phyloP scores from a whole-genome alignment of 2,329 filamentous ascomycete species.

The Diaporthe sp. region DNA sequence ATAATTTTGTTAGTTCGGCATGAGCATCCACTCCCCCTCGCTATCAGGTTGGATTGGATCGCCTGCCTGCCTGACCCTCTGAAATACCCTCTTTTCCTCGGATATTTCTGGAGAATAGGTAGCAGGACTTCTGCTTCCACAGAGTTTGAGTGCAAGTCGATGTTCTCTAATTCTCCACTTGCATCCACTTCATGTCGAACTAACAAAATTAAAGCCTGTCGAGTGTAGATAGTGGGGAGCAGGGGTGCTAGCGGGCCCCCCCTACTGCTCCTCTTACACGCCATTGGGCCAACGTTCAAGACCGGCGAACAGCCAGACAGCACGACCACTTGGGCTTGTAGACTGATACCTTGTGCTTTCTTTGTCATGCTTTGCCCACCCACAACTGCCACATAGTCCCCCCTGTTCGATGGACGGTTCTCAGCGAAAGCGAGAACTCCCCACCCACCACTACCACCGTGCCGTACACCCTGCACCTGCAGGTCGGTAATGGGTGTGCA shows the following conservation, averaged over 20 bases:
- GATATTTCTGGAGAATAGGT: no score
- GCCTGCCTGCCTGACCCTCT: no score
- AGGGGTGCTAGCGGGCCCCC: conserved; percentile 1
- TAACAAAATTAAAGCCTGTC: no score
- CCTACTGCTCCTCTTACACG: conserved; percentile 7
- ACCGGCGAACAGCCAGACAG: background rate
- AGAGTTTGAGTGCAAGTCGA: no score
- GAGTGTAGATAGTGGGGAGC: conserved; percentile 1
- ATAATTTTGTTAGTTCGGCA: no score
- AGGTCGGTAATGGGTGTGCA: background rate
- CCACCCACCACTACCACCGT: background rate
- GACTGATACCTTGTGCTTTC: background rate
- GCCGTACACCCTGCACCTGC: background rate
- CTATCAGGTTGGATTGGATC: no score
- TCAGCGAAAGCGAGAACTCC: conserved; percentile 7
- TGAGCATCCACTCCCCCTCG: no score
- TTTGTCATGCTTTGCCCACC: background rate
- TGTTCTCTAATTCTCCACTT: no score
- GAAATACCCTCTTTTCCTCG: no score
- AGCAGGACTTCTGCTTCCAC: no score
- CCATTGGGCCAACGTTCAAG: background rate
- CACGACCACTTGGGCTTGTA: background rate
- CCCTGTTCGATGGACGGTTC: background rate
- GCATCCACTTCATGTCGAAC: no score
- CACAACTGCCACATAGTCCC: background rate